Conservation (phyloP, 2,329 filamentous ascomycete species). For the Trichoderma afroharzianum region DNA sequence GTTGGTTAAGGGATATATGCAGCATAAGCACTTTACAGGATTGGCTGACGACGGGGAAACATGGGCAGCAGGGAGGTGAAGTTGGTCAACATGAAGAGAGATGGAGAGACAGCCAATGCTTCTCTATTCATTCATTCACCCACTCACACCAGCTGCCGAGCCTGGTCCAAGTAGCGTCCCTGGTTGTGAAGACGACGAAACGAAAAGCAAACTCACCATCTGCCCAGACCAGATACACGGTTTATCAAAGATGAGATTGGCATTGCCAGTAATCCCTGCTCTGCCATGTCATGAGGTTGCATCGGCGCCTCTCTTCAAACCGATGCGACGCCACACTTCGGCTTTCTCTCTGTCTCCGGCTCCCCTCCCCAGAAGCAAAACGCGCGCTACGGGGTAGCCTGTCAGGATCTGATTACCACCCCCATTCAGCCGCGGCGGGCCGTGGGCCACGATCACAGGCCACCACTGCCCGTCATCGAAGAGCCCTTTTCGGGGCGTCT, state of each 20-base stretch:
- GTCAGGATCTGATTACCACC: conserved; percentile 18
- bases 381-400: conserved; percentile 12
- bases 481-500: conserved; percentile 4
- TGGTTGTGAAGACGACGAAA: neutral
- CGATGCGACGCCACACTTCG: conserved; percentile 17
- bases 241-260: conserved; percentile 15
- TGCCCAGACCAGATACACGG: conserved; percentile 9
- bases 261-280: conserved; percentile 12
- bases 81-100: neutral
- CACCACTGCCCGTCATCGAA: conserved; percentile 17
- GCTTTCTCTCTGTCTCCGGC: conserved; percentile 16
- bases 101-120: neutral
- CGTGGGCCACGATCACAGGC: conserved; percentile 18
- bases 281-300: conserved; percentile 19
- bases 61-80: neutral
- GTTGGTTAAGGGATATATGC: neutral
- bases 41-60: neutral
- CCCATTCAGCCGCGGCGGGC: conserved; percentile 19
- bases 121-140: neutral
- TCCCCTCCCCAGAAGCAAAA: conserved; percentile 6
- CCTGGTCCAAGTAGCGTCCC: neutral
- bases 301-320: conserved; percentile 18
- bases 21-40: neutral
- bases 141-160: neutral
- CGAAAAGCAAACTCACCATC: neutral